These are phyloP conservation scores for Trypanosoma melophagium DNA, from an alignment of 208 protist genomes.

Conservation along the genomic window DNA sequence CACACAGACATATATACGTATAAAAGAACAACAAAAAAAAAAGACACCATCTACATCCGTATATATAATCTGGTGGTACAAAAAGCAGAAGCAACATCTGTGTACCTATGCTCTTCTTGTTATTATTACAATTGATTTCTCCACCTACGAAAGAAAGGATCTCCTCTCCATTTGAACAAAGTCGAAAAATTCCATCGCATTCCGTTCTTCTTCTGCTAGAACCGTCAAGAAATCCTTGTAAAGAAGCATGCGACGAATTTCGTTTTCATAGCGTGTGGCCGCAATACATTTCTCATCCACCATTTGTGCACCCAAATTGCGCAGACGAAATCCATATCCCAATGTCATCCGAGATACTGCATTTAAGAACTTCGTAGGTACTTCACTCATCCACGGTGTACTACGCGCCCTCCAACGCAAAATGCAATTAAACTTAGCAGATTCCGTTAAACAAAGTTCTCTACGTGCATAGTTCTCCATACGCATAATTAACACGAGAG, in stretches of 20 bases:
- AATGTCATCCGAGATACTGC: no score
- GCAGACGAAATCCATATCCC: neutral
- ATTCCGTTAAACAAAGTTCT: neutral
- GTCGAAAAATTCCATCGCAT: neutral
- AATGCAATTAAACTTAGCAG: neutral
- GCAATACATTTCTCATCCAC: conserved; percentile 10
- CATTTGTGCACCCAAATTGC: conserved; percentile 4
- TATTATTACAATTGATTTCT: neutral
- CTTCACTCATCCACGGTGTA: neutral
- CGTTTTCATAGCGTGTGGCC: neutral
- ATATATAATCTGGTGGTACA: no score
- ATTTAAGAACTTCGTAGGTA: neutral
- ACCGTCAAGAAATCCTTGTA: neutral
- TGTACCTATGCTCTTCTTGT: no score
- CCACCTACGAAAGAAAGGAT: neutral
- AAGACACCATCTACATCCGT: no score
- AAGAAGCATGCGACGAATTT: neutral
- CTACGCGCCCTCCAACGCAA: neutral
- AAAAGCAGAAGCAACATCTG: no score
- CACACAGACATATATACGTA: no score
- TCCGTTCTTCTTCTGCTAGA: neutral
- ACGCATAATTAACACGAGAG: neutral
- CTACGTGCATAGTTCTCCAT: neutral
- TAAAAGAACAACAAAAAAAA: no score
- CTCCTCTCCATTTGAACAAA: neutral